Conservation (phyloP, 2,329 filamentous ascomycete species). For the Plenodomus biglobosus region DNA sequence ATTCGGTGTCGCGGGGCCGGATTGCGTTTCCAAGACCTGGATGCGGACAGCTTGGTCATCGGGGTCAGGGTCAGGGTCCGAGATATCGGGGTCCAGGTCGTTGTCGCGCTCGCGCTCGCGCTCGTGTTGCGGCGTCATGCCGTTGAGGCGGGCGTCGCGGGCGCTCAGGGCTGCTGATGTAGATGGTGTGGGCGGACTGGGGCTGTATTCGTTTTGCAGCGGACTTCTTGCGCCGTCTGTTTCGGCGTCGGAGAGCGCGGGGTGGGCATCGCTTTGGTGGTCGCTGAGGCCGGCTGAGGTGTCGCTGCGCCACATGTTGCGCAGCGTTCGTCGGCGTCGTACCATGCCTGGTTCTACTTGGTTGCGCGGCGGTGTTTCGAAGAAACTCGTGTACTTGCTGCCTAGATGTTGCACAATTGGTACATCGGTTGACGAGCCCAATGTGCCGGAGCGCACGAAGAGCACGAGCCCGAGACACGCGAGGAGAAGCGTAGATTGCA, state of each 20-base stretch:
- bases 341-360: conserved; percentile 36
- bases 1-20: conserved; percentile 48
- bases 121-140: conserved; percentile 4
- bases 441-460: conserved; percentile 56
- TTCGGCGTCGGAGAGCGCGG: conserved; percentile 32
- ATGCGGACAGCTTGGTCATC: conserved; percentile 34
- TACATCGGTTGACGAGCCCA: conserved; percentile 44
- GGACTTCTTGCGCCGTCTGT: conserved; percentile 40
- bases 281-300: conserved; percentile 37
- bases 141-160: conserved; percentile 14
- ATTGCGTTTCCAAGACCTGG: conserved; percentile 45
- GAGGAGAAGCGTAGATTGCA: conserved; percentile 84
- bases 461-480: conserved; percentile 86
- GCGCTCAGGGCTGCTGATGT: conserved; percentile 14
- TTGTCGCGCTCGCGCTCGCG: not conserved
- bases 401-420: conserved; percentile 51
- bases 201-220: conserved; percentile 32
- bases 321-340: conserved; percentile 38
- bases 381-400: conserved; percentile 38
- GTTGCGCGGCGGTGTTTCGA: conserved; percentile 38
- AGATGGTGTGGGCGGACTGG: conserved; percentile 40
- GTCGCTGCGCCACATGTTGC: conserved; percentile 41
- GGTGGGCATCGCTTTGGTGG: conserved; percentile 35
- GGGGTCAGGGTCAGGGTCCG: conserved; percentile 8
- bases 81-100: not conserved